A percentile compares a stretch with the other conserved stretches of the same genome.
Evolutionary conservation across 2,329 filamentous ascomycete genomes (phyloP).

Genomic region (Emericellopsis cladophorae): DNA sequence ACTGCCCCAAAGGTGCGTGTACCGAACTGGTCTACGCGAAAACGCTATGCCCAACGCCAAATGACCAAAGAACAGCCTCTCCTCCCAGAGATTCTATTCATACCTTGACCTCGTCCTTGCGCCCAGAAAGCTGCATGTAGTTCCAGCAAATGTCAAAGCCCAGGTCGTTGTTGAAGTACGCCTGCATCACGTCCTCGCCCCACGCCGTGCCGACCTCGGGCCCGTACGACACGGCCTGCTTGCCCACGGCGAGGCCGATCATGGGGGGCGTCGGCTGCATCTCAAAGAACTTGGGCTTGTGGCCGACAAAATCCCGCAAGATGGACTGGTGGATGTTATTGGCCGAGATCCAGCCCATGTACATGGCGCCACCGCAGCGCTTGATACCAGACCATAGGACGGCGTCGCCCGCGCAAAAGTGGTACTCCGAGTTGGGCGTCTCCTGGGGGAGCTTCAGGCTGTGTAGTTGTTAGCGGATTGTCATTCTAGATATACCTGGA

Average conservation of each 20-base stretch:
- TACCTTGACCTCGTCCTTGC: conserved; percentile 8
- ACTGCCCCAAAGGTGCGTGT: too few species aligned
- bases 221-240: conserved; percentile 52
- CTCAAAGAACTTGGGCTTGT: conserved; percentile 30
- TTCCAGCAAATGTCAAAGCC: conserved; percentile 49
- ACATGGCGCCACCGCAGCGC: conserved; percentile 64
- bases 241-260: conserved; percentile 61
- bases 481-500: background rate
- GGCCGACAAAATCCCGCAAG: conserved; percentile 20
- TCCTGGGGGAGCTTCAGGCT: conserved; percentile 39
- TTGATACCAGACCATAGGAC: conserved; percentile 67
- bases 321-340: conserved; percentile 56
- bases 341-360: conserved; percentile 55
- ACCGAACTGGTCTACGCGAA: too few species aligned
- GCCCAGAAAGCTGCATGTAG: conserved; percentile 32
- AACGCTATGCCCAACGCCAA: too few species aligned
- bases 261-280: conserved; percentile 45
- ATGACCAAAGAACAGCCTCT: too few species aligned
- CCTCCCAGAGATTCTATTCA: background rate
- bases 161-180: conserved; percentile 57
- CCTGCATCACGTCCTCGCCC: conserved; percentile 49
- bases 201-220: conserved; percentile 41
- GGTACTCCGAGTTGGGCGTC: conserved; percentile 42
- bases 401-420: conserved; percentile 61
- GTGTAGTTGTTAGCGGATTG: background rate